phyloP scores from a whole-genome alignment of 2,329 filamentous ascomycete species.

The Esteya vermicola region DNA sequence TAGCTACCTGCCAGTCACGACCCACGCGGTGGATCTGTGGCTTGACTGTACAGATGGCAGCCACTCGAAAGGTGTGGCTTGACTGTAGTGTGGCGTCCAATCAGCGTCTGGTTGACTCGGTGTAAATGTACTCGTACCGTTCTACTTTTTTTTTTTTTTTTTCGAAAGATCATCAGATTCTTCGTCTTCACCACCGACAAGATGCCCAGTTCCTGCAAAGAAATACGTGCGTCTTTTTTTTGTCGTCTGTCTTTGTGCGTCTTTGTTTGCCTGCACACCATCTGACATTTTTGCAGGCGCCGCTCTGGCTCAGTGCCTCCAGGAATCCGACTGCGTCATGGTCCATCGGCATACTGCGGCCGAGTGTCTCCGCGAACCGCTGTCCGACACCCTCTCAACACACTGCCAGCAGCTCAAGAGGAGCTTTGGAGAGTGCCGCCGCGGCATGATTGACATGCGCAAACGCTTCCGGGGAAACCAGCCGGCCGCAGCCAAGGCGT shows the following conservation, averaged over 20 bases:
- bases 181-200: neutral
- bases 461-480: constrained; percentile 94
- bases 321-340: constrained; percentile 94
- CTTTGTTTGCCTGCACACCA: too few relatives aligned
- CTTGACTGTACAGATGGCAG: neutral
- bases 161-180: neutral
- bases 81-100: neutral
- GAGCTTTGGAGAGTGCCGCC: constrained; percentile 88
- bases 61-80: too few relatives aligned
- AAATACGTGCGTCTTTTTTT: constrained; percentile 58
- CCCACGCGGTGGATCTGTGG: too few relatives aligned
- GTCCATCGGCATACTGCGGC: constrained; percentile 71
- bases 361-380: constrained; percentile 76
- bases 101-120: too few relatives aligned
- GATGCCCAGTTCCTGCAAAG: constrained; percentile 90
- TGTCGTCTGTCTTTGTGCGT: neutral
- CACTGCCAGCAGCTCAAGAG: constrained; percentile 89
- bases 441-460: constrained; percentile 95
- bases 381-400: constrained; percentile 66
- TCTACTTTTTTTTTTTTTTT: neutral
- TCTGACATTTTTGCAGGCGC: constrained; percentile 44
- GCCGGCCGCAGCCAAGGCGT: constrained; percentile 53
- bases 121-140: too few relatives aligned
- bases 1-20: too few relatives aligned
- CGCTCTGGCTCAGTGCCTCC: constrained; percentile 86